phyloP scores from a whole-genome alignment of 202 grass and related monocot genomes.

The Thinopyrum obtusiflorum region DNA sequence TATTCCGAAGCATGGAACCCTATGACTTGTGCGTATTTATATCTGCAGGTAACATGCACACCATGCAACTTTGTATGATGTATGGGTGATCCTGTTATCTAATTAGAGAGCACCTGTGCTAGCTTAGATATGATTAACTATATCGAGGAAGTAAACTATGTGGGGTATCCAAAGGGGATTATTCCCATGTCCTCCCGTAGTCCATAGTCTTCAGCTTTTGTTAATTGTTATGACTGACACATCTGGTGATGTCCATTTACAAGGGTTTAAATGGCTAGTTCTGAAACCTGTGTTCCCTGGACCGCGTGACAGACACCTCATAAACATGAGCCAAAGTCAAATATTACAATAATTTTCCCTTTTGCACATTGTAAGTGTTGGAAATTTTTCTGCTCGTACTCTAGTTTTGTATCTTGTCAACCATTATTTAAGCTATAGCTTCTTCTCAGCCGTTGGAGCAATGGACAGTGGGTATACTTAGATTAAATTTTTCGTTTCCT shows the following conservation, averaged over 20 bases:
- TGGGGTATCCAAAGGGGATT: conserved; percentile 21
- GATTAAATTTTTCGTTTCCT: background rate
- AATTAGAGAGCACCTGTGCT: conserved; percentile 7
- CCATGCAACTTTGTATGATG: conserved; percentile 19
- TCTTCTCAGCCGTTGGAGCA: background rate
- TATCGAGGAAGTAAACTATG: background rate
- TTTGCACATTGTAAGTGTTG: background rate
- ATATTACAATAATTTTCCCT: background rate
- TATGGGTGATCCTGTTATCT: background rate
- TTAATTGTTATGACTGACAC: conserved; percentile 5
- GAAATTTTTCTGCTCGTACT: background rate
- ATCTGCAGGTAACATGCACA: conserved; percentile 9
- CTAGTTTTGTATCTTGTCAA: conserved; percentile 14
- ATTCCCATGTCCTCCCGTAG: conserved; percentile 12
- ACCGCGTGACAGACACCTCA: background rate
- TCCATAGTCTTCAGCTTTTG: background rate
- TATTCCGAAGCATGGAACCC: conserved; percentile 5
- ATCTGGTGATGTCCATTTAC: background rate
- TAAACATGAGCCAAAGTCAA: conserved; percentile 19
- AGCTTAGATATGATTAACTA: background rate
- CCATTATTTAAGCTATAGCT: background rate
- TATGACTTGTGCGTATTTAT: conserved; percentile 20
- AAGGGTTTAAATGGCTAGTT: background rate
- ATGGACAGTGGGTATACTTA: background rate
- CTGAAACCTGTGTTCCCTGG: background rate